Base-by-base conservation (phyloP, 768 basidiomycete species). In the Boletus rufocinnamomeus region DNA sequence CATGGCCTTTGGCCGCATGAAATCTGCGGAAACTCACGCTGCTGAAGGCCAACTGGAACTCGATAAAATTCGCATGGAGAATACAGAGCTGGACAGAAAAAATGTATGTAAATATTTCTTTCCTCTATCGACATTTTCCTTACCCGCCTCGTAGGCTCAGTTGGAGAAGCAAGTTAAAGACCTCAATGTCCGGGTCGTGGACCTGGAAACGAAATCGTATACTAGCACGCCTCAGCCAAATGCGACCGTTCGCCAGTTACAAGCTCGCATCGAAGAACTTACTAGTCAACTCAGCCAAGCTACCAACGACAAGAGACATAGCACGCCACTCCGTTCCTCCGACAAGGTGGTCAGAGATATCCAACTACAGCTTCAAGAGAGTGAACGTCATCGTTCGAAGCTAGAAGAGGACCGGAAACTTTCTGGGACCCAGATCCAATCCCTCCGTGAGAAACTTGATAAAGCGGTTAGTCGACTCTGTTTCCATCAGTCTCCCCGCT, bases 81-180 rank as follows among this genome's bases (percentile, higher is more conserved):
- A 93, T 66, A 88, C 90, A 0, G 84, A 88, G 60, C 72, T 94
- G 40, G 92, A 94, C 59, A 84, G 84, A 68, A 75, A 82, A 49
- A 95, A 94, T 66, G 92, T 93, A 63, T 63, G 77, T 64, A 8
- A 19, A 47, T 34, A n/a, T 17, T 21, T 41, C 23, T 21, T 28
- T 46, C 38, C 23, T 43, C 9, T 11, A n/a, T 51, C 30, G 19
- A 34, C 17, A 10, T 25, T 38, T 19, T 40, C 28, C 51, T 62
- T 30, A 63, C 45, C 41, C 6, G 6, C 2, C 13, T 28, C 17
- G 32, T 58, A 95, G 93, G 90, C 89, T 13, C 84, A 80, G 61
- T 77, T 95, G 19, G 91, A 94, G 76, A 93, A 91, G 68, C 88
- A 91, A 67, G 79, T 89, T 68, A 93, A 92, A 67, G 93, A 93